Base-by-base conservation (phyloP, 331 rosid species). In the Quercus lobata region DNA sequence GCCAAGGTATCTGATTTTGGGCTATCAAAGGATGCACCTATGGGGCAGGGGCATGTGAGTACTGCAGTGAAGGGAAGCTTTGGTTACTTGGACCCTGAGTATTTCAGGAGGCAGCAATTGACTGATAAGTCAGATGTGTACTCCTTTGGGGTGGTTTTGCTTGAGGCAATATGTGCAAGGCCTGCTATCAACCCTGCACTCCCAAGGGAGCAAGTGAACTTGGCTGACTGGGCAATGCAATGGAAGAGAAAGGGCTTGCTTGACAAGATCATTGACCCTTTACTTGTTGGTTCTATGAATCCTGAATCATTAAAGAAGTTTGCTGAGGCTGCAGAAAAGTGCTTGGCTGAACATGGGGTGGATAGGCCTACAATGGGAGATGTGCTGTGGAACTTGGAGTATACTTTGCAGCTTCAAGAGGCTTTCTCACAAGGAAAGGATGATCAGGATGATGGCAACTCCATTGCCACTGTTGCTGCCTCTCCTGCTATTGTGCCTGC, bases 351-450 rank as follows among this genome's bases (percentile, higher is more conserved):
- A 27, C 83, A 85, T 75, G 93, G 93, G 4, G 93, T 79, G 16
- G 93, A 89, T n/a, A 85, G 93, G 78, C 93, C 93, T 69, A 78
- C 91, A 60, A 89, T 89, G 93, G 93, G 93, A 21, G 93, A 89
- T 85, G 93, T 89, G 10, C 71, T 89, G 25, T 87, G 93, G 93
- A 87, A 89, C 62, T 70, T 89, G 78, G 93, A 89, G 69, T 89
- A 87, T 75, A 89, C 93, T 35, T 69, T 89, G 81, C 93, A 89
- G 72, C 89, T 89, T 81, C 93, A 89, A 87, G 93, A 89, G 10
- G 87, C 94, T 37, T 91, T 85, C 76, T 58, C 91, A 6, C 90
- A 89, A 34, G 94, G 91, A 1, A 88, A 90, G 37, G 49, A 69
- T 15, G 88, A 91, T 49, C 54, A 49, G 15, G 94, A 91, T 18